These are phyloP conservation scores for Lentinula sp. DNA, from an alignment of 768 basidiomycete genomes.

Conservation along the genomic window DNA sequence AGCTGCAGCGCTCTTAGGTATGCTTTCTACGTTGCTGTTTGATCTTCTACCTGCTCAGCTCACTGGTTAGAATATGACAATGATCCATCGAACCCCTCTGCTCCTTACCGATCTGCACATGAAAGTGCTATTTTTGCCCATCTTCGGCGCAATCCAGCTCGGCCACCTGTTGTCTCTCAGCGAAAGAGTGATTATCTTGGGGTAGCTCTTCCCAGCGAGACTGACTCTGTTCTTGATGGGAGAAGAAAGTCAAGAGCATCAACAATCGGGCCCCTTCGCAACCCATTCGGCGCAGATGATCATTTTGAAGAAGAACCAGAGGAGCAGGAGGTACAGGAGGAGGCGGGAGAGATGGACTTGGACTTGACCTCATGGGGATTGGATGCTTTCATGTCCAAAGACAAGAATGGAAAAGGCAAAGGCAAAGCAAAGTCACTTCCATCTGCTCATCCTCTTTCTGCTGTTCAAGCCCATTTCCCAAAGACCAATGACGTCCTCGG, in stretches of 20 bases:
- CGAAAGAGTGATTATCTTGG: slow-evolving; percentile 65
- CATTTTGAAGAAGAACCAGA: slow-evolving; percentile 40
- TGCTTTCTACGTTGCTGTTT: not conserved
- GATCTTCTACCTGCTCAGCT: not conserved
- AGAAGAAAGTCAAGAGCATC: slow-evolving; percentile 47
- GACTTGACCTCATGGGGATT: slow-evolving; percentile 84
- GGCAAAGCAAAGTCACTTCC: slow-evolving; percentile 34
- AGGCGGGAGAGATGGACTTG: slow-evolving; percentile 54
- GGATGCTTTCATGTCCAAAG: slow-evolving; percentile 68
- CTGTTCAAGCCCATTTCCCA: slow-evolving; percentile 37
- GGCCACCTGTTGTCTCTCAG: slow-evolving; percentile 27
- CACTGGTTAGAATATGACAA: slow-evolving; percentile 77
- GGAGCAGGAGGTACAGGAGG: slow-evolving; percentile 42
- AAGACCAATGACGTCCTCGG: slow-evolving; percentile 32
- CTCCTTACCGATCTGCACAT: slow-evolving; percentile 58
- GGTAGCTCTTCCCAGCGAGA: slow-evolving; percentile 60
- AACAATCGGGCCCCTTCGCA: slow-evolving; percentile 45
- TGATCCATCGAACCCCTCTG: slow-evolving; percentile 62
- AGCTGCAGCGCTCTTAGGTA: slow-evolving; percentile 82
- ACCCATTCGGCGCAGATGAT: slow-evolving; percentile 69
- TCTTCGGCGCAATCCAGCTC: slow-evolving; percentile 46
- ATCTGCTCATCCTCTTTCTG: slow-evolving; percentile 31
- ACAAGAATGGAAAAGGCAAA: slow-evolving; percentile 42
- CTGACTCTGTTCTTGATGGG: slow-evolving; percentile 42
- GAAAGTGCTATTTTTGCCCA: slow-evolving; percentile 87